Evolutionary conservation across 1,139 yeast species (phyloP), one percentile per base, ranked within the genome.

Genomic region (Yamadazyma triangularis): DNA sequence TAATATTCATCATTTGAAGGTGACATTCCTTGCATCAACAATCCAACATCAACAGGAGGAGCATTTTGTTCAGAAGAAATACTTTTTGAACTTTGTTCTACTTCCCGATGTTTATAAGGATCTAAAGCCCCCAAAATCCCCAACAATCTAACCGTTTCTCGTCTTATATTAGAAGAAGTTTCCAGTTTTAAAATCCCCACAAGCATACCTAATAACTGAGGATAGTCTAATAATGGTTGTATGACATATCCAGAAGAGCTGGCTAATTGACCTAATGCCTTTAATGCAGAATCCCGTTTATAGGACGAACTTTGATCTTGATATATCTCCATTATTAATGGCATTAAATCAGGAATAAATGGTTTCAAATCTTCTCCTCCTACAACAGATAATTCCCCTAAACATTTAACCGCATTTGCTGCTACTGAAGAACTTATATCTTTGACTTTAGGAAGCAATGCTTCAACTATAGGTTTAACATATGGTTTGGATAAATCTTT

Each of bases 71-170:
- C 94, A 1, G 79, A 82, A 0, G 85, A 76, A 15, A 64, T 61
- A 30, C 52, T 71, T 34, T 79, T 77, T 3, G 81, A 77, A 11
- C 71, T 73, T 38, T 86, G 80, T 50, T 89, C 97, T 8, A 89
- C 88, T 48, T 87, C 96, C 33, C 96, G 77, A 47, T 88, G 93
- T 49, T 86, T 88, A 53, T 89, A 91, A 1, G 99, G 99, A 57
- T 93, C 98, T 31, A 93, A 65, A 0, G 98, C 98, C 37, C 99
- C 99, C 26, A 93, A 63, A 24, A 89, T 88, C 49, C 99, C 99
- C 40, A 91, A 64, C 14, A 91, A 60, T 42, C 91, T 70, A 1
- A 91, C 96, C 0, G 96, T 83, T 53, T 89, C 97, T 36, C 96
- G 67, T 46, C 93, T 74, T 4, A 86, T 79, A 4, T 73, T 62